Evolutionary conservation across 192 early-diverging fungal genomes (phyloP).

Genomic region (Backusella morwellensis): DNA sequence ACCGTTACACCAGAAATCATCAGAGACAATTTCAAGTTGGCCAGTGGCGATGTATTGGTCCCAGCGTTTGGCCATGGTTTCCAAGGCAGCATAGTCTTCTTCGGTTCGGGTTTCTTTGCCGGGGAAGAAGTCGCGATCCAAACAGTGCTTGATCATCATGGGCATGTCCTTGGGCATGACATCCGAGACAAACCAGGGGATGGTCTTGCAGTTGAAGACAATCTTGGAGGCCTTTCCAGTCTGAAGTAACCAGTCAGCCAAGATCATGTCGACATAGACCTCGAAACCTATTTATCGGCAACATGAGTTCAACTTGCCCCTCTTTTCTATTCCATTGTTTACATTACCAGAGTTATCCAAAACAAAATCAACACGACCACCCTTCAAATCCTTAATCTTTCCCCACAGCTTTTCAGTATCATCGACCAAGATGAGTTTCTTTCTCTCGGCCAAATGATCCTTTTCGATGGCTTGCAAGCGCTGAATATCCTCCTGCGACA

Average conservation of each 20-base stretch:
- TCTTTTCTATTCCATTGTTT: not conserved
- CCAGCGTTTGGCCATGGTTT: conserved; percentile 63
- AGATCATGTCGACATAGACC: conserved; percentile 80
- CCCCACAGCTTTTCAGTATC: conserved; percentile 66
- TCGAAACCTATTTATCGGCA: conserved; percentile 73
- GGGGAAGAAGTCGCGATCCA: conserved; percentile 38
- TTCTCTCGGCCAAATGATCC: conserved; percentile 42
- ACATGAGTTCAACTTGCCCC: not conserved
- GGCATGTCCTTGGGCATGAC: conserved; percentile 82
- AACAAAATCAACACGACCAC: conserved; percentile 75
- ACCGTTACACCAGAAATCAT: conserved; percentile 88
- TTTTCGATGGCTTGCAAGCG: conserved; percentile 57
- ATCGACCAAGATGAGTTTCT: conserved; percentile 69
- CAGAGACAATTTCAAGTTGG: conserved; percentile 62
- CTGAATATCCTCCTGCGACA: conserved; percentile 63
- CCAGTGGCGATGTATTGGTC: conserved; percentile 58
- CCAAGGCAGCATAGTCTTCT: conserved; percentile 41
- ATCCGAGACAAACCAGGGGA: conserved; percentile 98
- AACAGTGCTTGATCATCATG: conserved; percentile 53
- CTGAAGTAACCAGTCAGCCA: conserved; percentile 83
- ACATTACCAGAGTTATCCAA: conserved; percentile 82
- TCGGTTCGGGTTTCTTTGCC: conserved; percentile 19
- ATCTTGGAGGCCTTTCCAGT: conserved; percentile 61
- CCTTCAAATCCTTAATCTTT: conserved; percentile 48
- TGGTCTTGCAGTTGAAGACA: conserved; percentile 81